Percentiles rank a stretch among this genome's conserved stretches.
Conservation (phyloP, 2,329 filamentous ascomycete genomes). For the Colletotrichum sp. region DNA sequence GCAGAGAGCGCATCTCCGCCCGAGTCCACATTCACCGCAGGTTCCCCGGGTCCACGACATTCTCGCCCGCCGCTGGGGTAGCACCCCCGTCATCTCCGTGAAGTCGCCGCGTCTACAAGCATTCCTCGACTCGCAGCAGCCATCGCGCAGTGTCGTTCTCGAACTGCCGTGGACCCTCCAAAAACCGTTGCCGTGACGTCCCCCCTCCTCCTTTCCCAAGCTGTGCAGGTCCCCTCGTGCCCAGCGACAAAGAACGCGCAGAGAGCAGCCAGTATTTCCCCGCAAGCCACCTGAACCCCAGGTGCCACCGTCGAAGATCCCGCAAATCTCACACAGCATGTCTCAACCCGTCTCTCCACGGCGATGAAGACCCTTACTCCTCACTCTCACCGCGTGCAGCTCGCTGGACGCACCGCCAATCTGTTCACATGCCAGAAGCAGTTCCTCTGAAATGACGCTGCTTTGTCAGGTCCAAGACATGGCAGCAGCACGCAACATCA, state of each 20-base stretch:
- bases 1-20: background rate
- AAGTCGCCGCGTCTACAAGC: background rate
- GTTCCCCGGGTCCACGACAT: background rate
- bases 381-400: background rate
- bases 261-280: background rate
- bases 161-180: background rate
- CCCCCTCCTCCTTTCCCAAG: background rate
- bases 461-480: background rate
- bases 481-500: background rate
- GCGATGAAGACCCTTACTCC: background rate
- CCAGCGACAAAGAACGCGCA: background rate
- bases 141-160: background rate
- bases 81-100: background rate
- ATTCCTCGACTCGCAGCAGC: background rate
- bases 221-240: background rate
- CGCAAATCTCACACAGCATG: background rate
- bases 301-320: background rate
- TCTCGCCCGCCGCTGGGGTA: background rate
- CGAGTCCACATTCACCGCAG: background rate
- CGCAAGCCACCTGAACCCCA: background rate
- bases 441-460: background rate
- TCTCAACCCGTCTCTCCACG: background rate
- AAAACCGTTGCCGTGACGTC: background rate
- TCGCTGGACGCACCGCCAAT: background rate
- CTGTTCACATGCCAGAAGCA: slow-evolving; percentile 1